Evolutionary conservation across 2,329 filamentous ascomycete species (phyloP), one percentile per base, ranked within the genome.

Genomic region (Pseudofabraea citricarpa): DNA sequence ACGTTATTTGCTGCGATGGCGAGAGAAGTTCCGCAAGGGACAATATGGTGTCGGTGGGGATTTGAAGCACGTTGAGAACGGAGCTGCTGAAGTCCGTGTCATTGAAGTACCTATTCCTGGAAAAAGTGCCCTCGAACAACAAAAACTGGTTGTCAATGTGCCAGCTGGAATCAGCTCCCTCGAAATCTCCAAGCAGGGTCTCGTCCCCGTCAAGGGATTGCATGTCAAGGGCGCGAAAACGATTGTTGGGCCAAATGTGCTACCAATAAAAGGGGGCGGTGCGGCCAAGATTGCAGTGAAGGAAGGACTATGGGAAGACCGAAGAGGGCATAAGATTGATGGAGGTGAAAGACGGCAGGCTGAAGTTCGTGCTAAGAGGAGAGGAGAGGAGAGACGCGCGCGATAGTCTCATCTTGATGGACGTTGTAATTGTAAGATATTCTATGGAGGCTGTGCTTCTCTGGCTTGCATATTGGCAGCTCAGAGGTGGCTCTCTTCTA

Each of bases 261-360:
- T 83, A 60, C 79, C 81, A 4, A 61, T 90, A 21, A 83, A 85
- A 64, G 78, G 77, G 46, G 75, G 79, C 1, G 68, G 71, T 31
- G 81, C 79, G 7, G 87, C 83, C 9, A 72, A 74, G 40, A 74
- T 97, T 54, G 73, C 74, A 50, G 75, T 87, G 18, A 80, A 83
- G 44, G 90, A 96, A 64, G 90, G 91, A 8, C 85, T 97, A 72
- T 97, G 91, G 93, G 91, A 97, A 71, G 75, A 90, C 58, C 83
- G 77, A 62, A 77, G 83, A 57, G 91, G 93, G 21, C 81, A 81
- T 59, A 97, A 97, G 82, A 83, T 98, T 54, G 90, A 97, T 67
- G 93, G 93, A 60, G 93, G 93, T 74, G 93, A 98, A 74, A 83
- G 93, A 64, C 80, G 93, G 66, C 82, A 79, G 64, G 87, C 85